Conservation (phyloP, 2,329 filamentous ascomycete species). For the Scytalidium sp. region DNA sequence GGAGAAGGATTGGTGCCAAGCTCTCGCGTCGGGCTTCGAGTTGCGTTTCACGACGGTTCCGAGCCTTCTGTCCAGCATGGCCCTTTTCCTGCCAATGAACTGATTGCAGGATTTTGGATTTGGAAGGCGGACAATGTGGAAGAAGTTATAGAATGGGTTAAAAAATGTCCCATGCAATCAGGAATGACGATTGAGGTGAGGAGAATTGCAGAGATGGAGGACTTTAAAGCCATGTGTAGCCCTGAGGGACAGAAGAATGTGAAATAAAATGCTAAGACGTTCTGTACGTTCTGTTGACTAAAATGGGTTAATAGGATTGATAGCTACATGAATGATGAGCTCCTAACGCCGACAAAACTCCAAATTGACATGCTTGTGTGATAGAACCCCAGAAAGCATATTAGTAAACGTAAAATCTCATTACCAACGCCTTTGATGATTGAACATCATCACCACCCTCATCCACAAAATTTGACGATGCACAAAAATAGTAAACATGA, state of each 20-base stretch:
- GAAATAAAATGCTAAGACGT: too few species aligned
- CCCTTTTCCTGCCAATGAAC: constrained; percentile 4
- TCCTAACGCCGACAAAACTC: too few species aligned
- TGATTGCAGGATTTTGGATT: constrained; percentile 3
- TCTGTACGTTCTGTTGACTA: too few species aligned
- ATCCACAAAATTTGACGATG: too few species aligned
- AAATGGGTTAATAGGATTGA: too few species aligned
- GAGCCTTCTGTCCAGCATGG: not conserved
- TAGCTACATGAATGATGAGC: too few species aligned
- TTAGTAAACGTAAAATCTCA: too few species aligned
- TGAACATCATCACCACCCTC: too few species aligned
- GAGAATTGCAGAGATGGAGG: constrained; percentile 3
- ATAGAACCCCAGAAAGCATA: too few species aligned
- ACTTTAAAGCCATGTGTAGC: constrained; percentile 3
- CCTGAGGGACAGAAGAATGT: constrained; percentile 1
- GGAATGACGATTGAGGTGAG: constrained; percentile 3
- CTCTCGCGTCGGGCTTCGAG: not conserved
- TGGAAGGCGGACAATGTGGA: constrained; percentile 4
- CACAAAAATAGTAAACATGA: not conserved
- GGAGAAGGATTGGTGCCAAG: constrained; percentile 4
- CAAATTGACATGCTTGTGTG: too few species aligned
- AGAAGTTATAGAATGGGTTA: constrained; percentile 2
- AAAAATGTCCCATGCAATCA: constrained; percentile 1
- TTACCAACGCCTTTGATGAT: too few species aligned
- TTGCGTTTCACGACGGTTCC: constrained; percentile 1